These are phyloP conservation scores for Kluyveromyces marxianus DNA, from an alignment of 1,139 yeast species.

Conservation along the genomic window DNA sequence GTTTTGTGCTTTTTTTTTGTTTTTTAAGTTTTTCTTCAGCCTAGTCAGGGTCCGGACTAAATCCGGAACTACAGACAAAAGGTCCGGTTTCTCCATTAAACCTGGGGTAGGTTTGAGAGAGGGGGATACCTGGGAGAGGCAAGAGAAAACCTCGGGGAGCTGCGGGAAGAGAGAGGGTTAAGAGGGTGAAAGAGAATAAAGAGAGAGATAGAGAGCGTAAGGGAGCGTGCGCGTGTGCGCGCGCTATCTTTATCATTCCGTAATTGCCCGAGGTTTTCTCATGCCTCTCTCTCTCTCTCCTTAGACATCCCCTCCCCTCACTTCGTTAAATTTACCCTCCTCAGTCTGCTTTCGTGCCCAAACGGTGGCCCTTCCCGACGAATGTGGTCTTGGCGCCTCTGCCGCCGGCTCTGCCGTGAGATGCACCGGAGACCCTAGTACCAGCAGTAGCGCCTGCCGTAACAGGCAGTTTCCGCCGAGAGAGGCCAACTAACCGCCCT, in stretches of 20 bases:
- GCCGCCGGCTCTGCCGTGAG: background rate
- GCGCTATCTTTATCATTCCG: no score
- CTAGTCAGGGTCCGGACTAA: background rate
- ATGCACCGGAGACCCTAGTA: no score
- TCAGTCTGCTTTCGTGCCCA: constrained; percentile 8
- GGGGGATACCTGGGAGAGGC: background rate
- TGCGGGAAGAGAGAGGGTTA: no score
- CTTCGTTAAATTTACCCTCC: background rate
- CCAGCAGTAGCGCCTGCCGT: no score
- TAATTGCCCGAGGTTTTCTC: no score
- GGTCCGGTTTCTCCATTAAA: background rate
- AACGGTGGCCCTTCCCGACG: constrained; percentile 13
- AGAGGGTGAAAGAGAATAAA: background rate
- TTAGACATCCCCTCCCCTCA: no score
- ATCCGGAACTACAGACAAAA: background rate
- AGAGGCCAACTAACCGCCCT: background rate
- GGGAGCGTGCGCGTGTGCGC: background rate
- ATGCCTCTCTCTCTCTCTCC: no score
- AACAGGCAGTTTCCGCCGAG: no score
- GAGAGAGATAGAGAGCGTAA: background rate
- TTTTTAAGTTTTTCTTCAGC: background rate
- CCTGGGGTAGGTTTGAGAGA: background rate
- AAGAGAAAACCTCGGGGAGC: background rate
- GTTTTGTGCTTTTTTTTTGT: background rate
- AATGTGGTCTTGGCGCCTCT: constrained; percentile 3